Evolutionary conservation across 495 filamentous ascomycete genomes (phyloP).

Genomic region (Podospora anserina): DNA sequence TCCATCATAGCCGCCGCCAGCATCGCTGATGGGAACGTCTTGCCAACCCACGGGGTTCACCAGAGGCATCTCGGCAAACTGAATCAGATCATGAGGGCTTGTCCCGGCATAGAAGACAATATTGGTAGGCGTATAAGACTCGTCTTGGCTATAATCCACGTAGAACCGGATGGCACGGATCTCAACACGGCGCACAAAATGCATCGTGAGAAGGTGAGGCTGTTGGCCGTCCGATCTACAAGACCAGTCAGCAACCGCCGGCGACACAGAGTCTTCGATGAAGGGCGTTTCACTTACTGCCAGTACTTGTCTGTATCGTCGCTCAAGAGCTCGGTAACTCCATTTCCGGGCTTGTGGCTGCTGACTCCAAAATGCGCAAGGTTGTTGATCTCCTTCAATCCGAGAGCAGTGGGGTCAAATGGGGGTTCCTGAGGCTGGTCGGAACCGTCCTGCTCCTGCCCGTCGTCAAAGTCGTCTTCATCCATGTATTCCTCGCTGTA

Average conservation of each 20-base stretch:
- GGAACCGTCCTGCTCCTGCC: conserved; percentile 28
- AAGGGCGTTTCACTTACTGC: conserved; percentile 56
- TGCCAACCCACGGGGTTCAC: conserved; percentile 84
- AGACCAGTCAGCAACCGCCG: conserved; percentile 2
- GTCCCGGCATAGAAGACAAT: conserved; percentile 84
- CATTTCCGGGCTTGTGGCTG: conserved; percentile 87
- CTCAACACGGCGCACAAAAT: conserved; percentile 90
- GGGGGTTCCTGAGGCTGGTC: conserved; percentile 24
- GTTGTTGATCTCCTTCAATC: conserved; percentile 87
- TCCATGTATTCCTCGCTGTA: conserved; percentile 21
- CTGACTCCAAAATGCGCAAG: conserved; percentile 91
- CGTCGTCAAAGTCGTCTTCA: conserved; percentile 22
- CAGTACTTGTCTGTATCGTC: conserved; percentile 80
- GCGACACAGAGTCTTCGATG: background rate
- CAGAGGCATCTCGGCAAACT: conserved; percentile 77
- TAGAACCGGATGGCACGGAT: conserved; percentile 81
- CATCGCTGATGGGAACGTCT: conserved; percentile 71
- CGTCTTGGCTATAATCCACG: conserved; percentile 86
- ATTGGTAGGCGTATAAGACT: conserved; percentile 94
- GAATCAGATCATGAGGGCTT: conserved; percentile 78
- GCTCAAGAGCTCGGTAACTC: conserved; percentile 76
- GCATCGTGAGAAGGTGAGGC: conserved; percentile 87
- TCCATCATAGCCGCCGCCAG: conserved; percentile 57
- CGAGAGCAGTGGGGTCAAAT: conserved; percentile 47
- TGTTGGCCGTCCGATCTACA: conserved; percentile 83